phyloP scores from a whole-genome alignment of 805 yeast genomes.

The Tetrapisispora iriomotensis region DNA sequence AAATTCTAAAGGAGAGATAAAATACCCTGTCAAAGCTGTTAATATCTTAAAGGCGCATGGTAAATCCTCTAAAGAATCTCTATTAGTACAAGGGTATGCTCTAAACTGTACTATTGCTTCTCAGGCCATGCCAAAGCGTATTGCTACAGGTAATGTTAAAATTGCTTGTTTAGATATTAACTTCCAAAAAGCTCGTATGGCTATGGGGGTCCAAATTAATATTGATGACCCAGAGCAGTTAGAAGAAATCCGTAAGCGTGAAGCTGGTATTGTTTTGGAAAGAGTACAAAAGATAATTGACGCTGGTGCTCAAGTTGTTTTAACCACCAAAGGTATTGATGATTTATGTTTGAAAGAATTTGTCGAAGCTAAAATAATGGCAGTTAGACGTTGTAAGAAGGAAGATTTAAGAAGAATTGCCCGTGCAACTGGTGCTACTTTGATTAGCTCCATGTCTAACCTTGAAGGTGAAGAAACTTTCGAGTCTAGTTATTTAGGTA shows the following conservation, averaged over 20 bases:
- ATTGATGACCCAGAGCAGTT: conserved; percentile 96
- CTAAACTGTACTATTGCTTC: conserved; percentile 94
- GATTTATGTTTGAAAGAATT: conserved; percentile 85
- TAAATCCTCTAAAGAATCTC: conserved; percentile 77
- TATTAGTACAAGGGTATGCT: conserved; percentile 88
- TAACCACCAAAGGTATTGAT: conserved; percentile 92
- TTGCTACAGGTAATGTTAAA: conserved; percentile 44
- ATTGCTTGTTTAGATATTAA: conserved; percentile 88
- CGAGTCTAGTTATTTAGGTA: conserved; percentile 75
- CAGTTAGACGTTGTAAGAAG: conserved; percentile 92
- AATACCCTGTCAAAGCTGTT: conserved; percentile 95
- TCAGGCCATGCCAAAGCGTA: conserved; percentile 81
- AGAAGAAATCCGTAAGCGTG: conserved; percentile 84
- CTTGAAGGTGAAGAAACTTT: conserved; percentile 93
- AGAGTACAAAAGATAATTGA: conserved; percentile 69
- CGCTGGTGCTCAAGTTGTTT: conserved; percentile 87
- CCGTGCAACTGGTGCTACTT: conserved; percentile 93
- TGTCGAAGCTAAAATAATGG: conserved; percentile 87
- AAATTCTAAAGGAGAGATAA: conserved; percentile 76
- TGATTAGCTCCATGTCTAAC: conserved; percentile 78
- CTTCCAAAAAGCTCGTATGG: conserved; percentile 93
- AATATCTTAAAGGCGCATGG: conserved; percentile 96
- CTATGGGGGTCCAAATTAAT: conserved; percentile 94
- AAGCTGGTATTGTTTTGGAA: conserved; percentile 75
- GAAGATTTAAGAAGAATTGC: conserved; percentile 96